These are phyloP conservation scores for Aspergillus pseudoviridinutans DNA, from an alignment of 2,329 filamentous ascomycete species.

Conservation along the genomic window DNA sequence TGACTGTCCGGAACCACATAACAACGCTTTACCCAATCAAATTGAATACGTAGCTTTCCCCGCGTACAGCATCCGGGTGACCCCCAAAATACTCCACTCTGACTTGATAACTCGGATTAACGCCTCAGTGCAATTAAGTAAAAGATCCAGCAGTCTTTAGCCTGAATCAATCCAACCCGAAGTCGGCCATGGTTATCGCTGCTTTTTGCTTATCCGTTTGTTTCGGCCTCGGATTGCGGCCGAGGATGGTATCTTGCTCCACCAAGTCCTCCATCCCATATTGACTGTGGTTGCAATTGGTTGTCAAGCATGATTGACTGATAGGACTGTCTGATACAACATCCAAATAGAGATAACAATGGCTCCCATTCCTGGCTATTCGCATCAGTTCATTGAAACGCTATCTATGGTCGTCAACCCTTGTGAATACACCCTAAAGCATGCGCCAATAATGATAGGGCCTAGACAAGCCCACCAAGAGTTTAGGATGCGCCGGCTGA, in stretches of 20 bases:
- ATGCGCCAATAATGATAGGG: not conserved
- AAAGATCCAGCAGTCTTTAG: not conserved
- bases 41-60: not conserved
- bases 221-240: not conserved
- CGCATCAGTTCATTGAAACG: not conserved
- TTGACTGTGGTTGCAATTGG: too few relatives aligned
- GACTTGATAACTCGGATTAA: not conserved
- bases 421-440: not conserved
- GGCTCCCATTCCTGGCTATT: not conserved
- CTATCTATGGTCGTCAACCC: not conserved
- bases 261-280: too few relatives aligned
- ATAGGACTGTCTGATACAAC: not conserved
- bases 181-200: not conserved
- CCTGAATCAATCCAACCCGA: not conserved
- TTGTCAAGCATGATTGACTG: not conserved
- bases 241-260: not conserved
- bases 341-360: not conserved
- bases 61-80: constrained; percentile 3
- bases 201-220: not conserved
- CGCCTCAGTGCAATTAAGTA: not conserved
- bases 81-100: not conserved
- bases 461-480: not conserved
- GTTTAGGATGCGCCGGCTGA: not conserved
- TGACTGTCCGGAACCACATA: not conserved
- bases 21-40: constrained; percentile 2